Base-by-base conservation (phyloP, 140 eudicot species). In the Flaveria floridana region DNA sequence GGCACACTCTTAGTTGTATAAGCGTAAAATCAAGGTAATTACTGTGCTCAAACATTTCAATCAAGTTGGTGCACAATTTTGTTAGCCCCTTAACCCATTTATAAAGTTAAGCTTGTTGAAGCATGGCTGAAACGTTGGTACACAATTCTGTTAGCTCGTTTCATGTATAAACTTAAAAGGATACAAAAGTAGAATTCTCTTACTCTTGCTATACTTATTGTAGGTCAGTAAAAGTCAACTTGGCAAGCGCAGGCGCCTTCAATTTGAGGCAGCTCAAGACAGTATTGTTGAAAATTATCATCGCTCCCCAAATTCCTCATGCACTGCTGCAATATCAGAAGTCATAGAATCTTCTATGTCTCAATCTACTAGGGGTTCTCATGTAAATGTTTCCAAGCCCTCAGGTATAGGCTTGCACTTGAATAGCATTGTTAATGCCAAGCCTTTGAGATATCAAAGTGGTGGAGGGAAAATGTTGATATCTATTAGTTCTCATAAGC, bases 401-500 rank as follows among this genome's bases (percentile, higher is more conserved):
- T 86, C 86, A 15, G 95, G 97, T 23, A 84, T 92, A 67, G 98
- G 98, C 20, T 80, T 92, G 87, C 96, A 92, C 78, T 83, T 89
- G 56, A 92, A 92, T 73, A 87, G 92, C 84, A 77, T 89, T 23
- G 80, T 87, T 51, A 84, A 80, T 69, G 72, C 83, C 37, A 73
- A 67, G 73, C 86, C 87, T 70, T 52, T 68, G 68, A 71, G 71
- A 59, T 82, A 51, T 67, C 48, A 78, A 14, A 76, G 68, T 69
- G 69, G 62, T 62, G 77, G 48, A 71, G 62, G 81, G 75, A 78
- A 80, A 68, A 80, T 30, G 56, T 65, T 70, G 13, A 47, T 71
- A 37, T 80, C 82, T 12, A 8, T 51, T 46, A 79, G 46, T 46
- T 71, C 72, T 79, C 79, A 66, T 10, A 61, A 48, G 74, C 59